Percentiles rank a stretch among this genome's conserved stretches.
phyloP scores from a whole-genome alignment of 148 eudicot genomes.

The Rhododendron molle region DNA sequence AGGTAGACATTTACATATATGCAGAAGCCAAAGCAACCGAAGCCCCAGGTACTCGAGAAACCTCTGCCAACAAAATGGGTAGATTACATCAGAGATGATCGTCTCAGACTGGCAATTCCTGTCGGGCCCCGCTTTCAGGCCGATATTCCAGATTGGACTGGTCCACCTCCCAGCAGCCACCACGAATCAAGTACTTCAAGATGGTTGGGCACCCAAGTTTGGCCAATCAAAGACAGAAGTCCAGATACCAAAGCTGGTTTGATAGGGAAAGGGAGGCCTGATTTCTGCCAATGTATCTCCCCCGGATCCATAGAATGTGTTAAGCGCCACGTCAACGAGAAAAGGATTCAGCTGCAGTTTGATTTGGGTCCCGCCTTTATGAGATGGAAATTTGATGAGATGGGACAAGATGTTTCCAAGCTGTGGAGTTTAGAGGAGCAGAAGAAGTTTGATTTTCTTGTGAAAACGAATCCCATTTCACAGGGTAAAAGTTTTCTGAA shows the following conservation, averaged over 20 bases:
- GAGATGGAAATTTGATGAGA: conserved; percentile 61
- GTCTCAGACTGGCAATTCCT: conserved; percentile 44
- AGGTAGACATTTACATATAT: conserved; percentile 14
- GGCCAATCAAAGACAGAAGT: conserved; percentile 36
- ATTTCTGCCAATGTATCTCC: conserved; percentile 43
- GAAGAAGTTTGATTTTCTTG: conserved; percentile 36
- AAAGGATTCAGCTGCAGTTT: conserved; percentile 27
- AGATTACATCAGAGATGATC: conserved; percentile 22
- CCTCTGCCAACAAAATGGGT: conserved; percentile 25
- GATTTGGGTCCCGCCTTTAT: conserved; percentile 58
- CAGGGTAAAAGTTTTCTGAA: conserved; percentile 41
- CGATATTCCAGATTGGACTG: conserved; percentile 45
- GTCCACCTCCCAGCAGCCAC: conserved; percentile 20
- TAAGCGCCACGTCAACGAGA: conserved; percentile 40
- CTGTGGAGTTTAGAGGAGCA: conserved; percentile 47
- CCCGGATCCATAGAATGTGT: conserved; percentile 54
- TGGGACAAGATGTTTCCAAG: conserved; percentile 65
- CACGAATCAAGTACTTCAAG: conserved; percentile 24
- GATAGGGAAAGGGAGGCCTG: conserved; percentile 65
- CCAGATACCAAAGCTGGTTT: conserved; percentile 4
- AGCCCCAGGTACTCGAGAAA: conserved; percentile 21
- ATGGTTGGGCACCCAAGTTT: conserved; percentile 52
- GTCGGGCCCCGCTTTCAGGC: conserved; percentile 77
- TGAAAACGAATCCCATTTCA: conserved; percentile 39
- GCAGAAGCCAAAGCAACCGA: conserved; percentile 48